phyloP scores from a whole-genome alignment of 176 grass and related monocot genomes.

The Oryza meridionalis region DNA sequence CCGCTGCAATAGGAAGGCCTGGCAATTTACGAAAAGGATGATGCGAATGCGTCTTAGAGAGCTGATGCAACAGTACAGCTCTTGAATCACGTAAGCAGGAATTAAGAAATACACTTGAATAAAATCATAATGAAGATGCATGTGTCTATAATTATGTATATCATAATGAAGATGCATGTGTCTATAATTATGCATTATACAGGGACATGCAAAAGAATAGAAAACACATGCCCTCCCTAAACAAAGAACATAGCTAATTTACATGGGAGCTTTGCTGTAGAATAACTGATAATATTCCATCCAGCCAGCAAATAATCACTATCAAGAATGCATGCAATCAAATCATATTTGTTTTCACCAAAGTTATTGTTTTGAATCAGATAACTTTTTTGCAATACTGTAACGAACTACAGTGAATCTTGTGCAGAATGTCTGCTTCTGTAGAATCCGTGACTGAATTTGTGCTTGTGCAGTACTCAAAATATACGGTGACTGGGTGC shows the following conservation, averaged over 20 bases:
- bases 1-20: constrained; percentile 78
- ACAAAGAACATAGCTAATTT: not conserved
- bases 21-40: constrained; percentile 88
- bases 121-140: not conserved
- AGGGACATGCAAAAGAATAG: not conserved
- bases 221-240: not conserved
- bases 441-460: too few species aligned
- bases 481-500: too few species aligned
- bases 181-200: not conserved
- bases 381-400: too few species aligned
- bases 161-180: not conserved
- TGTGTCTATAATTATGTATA: constrained; percentile 14
- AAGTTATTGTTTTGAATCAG: not conserved
- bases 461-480: too few species aligned
- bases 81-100: constrained; percentile 75
- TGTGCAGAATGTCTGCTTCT: too few species aligned
- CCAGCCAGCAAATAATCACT: not conserved
- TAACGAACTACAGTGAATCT: too few species aligned
- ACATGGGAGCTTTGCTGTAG: not conserved
- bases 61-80: constrained; percentile 86
- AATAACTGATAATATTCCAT: not conserved
- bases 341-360: not conserved
- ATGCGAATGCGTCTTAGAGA: constrained; percentile 82
- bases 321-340: not conserved
- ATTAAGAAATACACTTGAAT: constrained; percentile 59